Percentiles rank a stretch among this genome's conserved stretches.
Conservation (phyloP, 2,329 filamentous ascomycete species). For the Apiospora pterosperma region DNA sequence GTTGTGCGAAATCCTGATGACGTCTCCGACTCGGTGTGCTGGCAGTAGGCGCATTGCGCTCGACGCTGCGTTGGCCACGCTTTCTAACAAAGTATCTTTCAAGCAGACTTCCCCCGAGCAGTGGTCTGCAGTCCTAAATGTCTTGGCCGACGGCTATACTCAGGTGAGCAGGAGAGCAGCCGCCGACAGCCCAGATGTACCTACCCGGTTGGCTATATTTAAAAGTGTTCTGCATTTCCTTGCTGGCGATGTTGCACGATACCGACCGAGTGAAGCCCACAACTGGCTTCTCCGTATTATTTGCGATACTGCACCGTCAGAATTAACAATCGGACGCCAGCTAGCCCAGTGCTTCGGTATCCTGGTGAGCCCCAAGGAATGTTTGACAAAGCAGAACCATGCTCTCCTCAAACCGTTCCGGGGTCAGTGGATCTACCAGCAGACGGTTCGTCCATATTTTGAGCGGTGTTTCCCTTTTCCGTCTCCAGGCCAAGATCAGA, state of each 20-base stretch:
- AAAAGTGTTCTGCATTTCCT: conserved; percentile 26
- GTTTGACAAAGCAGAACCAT: conserved; percentile 22
- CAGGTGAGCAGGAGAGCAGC: not conserved
- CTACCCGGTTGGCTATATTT: conserved; percentile 16
- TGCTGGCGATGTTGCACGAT: conserved; percentile 27
- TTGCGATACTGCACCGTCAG: conserved; percentile 11
- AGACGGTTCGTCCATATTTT: conserved; percentile 31
- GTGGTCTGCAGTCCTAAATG: not conserved
- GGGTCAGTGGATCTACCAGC: conserved; percentile 24
- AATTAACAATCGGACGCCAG: conserved; percentile 19
- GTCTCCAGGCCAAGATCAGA: not conserved
- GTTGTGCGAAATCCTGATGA: conserved; percentile 10
- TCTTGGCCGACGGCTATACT: not conserved
- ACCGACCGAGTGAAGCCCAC: conserved; percentile 10
- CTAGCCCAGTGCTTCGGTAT: conserved; percentile 23
- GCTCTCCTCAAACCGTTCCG: conserved; percentile 21
- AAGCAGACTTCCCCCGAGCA: conserved; percentile 6
- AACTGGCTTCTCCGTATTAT: conserved; percentile 20
- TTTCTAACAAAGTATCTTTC: conserved; percentile 24
- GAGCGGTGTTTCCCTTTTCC: conserved; percentile 34
- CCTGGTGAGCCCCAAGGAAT: conserved; percentile 24
- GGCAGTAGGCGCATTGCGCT: conserved; percentile 20
- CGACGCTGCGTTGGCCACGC: conserved; percentile 19
- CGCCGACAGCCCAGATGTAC: not conserved
- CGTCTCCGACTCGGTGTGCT: conserved; percentile 11